phyloP scores from a whole-genome alignment of 2,329 filamentous ascomycete genomes.

The Fulvia fulva region DNA sequence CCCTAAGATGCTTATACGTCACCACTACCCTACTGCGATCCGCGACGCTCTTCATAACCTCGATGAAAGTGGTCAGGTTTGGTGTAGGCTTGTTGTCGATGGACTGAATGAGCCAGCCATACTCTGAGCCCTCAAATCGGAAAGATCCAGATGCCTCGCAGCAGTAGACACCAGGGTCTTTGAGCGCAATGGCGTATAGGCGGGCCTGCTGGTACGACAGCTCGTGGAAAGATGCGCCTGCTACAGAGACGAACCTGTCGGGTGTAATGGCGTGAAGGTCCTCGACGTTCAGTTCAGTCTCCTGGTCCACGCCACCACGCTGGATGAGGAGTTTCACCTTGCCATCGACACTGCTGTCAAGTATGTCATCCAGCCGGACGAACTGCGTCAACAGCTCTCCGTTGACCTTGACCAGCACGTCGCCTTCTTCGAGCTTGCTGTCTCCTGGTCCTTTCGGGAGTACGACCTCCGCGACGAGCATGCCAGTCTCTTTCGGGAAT shows the following conservation, averaged over 20 bases:
- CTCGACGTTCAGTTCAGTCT: conserved; percentile 78
- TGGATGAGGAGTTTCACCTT: conserved; percentile 79
- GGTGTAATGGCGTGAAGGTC: conserved; percentile 93
- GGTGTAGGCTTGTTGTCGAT: conserved; percentile 89
- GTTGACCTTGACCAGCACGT: conserved; percentile 90
- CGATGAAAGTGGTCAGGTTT: conserved; percentile 80
- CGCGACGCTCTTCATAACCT: conserved; percentile 84
- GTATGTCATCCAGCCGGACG: conserved; percentile 80
- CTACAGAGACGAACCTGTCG: conserved; percentile 90
- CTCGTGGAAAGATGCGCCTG: conserved; percentile 91
- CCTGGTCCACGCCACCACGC: conserved; percentile 80
- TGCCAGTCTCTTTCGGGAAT: conserved; percentile 90
- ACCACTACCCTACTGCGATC: conserved; percentile 80
- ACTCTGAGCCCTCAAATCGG: conserved; percentile 84
- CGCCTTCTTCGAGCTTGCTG: conserved; percentile 84
- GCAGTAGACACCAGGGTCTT: conserved; percentile 75
- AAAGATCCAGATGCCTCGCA: conserved; percentile 95
- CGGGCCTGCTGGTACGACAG: conserved; percentile 97
- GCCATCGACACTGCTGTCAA: conserved; percentile 80
- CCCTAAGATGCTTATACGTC: conserved; percentile 90
- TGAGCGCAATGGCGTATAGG: conserved; percentile 84
- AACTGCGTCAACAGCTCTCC: conserved; percentile 91
- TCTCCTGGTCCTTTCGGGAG: conserved; percentile 86
- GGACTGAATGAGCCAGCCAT: conserved; percentile 89
- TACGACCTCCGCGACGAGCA: conserved; percentile 94